Base-by-base conservation (phyloP, 495 filamentous ascomycete genomes). In the Penicillium salamii region DNA sequence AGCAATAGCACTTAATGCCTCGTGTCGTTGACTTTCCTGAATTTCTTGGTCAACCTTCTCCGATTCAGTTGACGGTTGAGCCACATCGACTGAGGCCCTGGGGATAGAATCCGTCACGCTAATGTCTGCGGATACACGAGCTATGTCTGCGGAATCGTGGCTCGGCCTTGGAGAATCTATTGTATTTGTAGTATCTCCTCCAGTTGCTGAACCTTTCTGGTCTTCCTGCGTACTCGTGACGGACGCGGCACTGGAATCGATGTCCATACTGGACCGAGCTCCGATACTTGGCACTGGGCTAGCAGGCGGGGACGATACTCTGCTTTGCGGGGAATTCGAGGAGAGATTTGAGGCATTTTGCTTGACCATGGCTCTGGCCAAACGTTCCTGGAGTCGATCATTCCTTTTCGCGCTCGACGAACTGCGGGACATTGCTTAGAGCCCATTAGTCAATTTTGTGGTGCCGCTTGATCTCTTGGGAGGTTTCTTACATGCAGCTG, bases 341-440 rank as follows among this genome's bases (percentile, higher is more conserved):
- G 57, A 52, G 8, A 53, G 33, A 45, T 57, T 65, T 1, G 52
- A 52, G 15, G 64, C 50, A 37, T 67, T 77, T 7, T 64, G 64
- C 34, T 75, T 76, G 0, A 72, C 79, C 59, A 86, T 70, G 11
- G 85, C 84, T 32, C 79, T 79, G 29, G 90, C 91, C 5, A 97
- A 74, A 23, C 89, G 82, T 68, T 96, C 91, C 64, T 96, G 91
- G 31, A 97, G 77, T 11, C 88, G 80, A 52, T 89, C 87, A 74
- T 86, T 91, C 45, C 80, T 78, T 48, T 71, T 75, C 32, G 77
- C 66, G 51, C 52, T 71, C 9, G 72, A 76, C 14, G 75, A 70
- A 53, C 67, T 83, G 24, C 71, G 75, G 7, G 83, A 87, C 18
- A 80, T 59, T 26, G 78, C 72, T 73, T 26, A 14, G 32, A 32